Evolutionary conservation across 2,329 filamentous ascomycete genomes (phyloP).

Genomic region (Talaromyces sp.): DNA sequence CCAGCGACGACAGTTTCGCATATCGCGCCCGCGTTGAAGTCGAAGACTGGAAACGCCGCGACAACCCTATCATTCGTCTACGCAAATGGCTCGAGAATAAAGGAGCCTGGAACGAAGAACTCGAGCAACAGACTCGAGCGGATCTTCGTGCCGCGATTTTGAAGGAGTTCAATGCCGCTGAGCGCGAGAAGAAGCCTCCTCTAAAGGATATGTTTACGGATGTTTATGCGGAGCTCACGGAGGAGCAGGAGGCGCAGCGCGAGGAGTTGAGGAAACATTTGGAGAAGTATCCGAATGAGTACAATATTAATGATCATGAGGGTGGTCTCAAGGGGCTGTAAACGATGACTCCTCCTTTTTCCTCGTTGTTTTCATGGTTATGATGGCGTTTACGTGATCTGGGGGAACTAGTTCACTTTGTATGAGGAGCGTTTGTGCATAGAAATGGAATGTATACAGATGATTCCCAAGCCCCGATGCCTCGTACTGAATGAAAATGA

Average conservation of each 20-base stretch:
- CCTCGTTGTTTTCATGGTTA: not conserved
- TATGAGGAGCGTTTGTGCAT: not conserved
- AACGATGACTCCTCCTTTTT: not conserved
- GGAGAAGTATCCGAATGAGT: slow-evolving; percentile 86
- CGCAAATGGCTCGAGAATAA: slow-evolving; percentile 88
- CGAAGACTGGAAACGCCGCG: slow-evolving; percentile 86
- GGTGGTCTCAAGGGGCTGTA: slow-evolving; percentile 67
- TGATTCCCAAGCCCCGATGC: too few relatives aligned
- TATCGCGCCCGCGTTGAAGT: slow-evolving; percentile 93
- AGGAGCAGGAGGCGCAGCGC: slow-evolving; percentile 75
- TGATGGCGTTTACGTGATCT: not conserved
- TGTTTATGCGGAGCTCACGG: slow-evolving; percentile 83
- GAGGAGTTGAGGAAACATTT: slow-evolving; percentile 71
- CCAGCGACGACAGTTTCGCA: slow-evolving; percentile 93
- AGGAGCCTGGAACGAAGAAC: slow-evolving; percentile 78
- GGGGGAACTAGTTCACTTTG: not conserved
- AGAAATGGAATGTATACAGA: too few relatives aligned
- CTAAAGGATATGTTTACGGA: slow-evolving; percentile 69
- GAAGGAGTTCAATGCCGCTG: slow-evolving; percentile 74
- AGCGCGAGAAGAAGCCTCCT: slow-evolving; percentile 56
- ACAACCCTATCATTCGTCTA: slow-evolving; percentile 81
- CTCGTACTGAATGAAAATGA: too few relatives aligned
- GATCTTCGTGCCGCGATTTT: slow-evolving; percentile 71
- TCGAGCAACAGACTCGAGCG: slow-evolving; percentile 71
- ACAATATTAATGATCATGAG: slow-evolving; percentile 76